Conservation (phyloP, 2,329 filamentous ascomycete genomes). For the Aspergillus caelatus region DNA sequence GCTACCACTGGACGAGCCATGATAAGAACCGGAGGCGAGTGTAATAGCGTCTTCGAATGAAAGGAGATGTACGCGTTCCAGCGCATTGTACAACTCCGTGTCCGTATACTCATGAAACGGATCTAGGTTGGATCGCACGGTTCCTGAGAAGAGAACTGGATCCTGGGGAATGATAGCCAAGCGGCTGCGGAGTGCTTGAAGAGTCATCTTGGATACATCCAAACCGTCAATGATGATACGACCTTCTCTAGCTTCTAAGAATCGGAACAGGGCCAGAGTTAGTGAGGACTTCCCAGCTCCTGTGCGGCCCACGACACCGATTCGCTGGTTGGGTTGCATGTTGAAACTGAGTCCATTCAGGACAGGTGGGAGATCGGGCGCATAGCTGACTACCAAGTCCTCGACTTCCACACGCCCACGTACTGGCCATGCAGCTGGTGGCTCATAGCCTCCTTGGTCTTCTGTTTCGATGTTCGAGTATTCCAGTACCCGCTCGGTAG, state of each 20-base stretch:
- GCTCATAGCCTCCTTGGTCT: conserved; percentile 61
- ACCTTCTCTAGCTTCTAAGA: conserved; percentile 26
- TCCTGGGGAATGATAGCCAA: conserved; percentile 82
- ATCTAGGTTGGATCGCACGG: conserved; percentile 74
- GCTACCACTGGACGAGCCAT: conserved; percentile 14
- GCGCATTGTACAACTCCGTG: conserved; percentile 67
- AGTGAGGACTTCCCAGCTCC: conserved; percentile 34
- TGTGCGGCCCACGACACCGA: conserved; percentile 34
- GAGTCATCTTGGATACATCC: conserved; percentile 51
- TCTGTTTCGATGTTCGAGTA: conserved; percentile 72
- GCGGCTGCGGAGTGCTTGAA: conserved; percentile 65
- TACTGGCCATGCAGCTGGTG: conserved; percentile 74
- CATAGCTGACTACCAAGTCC: conserved; percentile 72
- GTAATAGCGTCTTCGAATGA: conserved; percentile 44
- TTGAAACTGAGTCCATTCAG: conserved; percentile 25
- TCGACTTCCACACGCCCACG: conserved; percentile 73
- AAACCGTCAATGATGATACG: conserved; percentile 31
- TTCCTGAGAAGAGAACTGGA: conserved; percentile 79
- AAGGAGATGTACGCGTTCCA: conserved; percentile 71
- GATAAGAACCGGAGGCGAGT: conserved; percentile 15
- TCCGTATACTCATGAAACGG: conserved; percentile 73
- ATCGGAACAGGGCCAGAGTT: conserved; percentile 28
- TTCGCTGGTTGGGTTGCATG: conserved; percentile 25
- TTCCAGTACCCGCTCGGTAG: conserved; percentile 74
- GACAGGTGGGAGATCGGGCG: conserved; percentile 61